A percentile compares a stretch with the other conserved stretches of the same genome.
Evolutionary conservation across 768 basidiomycete species (phyloP).

Genomic region (Hericium coralloides): DNA sequence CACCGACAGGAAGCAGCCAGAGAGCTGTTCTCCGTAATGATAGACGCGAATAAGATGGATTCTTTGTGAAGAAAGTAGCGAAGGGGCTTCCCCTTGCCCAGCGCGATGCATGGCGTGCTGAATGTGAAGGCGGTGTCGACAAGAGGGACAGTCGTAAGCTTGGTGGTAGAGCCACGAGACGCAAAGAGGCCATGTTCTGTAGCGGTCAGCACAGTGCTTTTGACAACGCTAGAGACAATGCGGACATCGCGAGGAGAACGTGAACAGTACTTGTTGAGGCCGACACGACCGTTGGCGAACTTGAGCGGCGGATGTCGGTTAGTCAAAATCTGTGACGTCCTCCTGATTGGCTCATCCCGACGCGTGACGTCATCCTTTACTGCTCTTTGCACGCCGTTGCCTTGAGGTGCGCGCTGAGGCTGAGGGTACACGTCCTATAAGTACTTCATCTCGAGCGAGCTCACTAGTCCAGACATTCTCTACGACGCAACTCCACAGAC

Average conservation of each 20-base stretch:
- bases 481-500: neutral
- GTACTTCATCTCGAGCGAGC: too few species aligned
- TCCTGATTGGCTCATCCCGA: neutral
- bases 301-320: neutral
- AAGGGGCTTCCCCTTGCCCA: conserved; percentile 17
- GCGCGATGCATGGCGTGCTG: conserved; percentile 21
- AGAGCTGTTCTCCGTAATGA: conserved; percentile 23
- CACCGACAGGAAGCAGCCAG: conserved; percentile 51
- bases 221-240: neutral
- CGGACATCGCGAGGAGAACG: conserved; percentile 4
- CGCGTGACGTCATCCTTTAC: neutral
- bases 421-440: too few species aligned
- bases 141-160: conserved; percentile 20
- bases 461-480: neutral
- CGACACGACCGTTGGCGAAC: neutral
- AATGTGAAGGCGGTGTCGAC: conserved; percentile 1
- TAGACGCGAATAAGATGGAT: conserved; percentile 21
- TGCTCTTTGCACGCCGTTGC: too few species aligned
- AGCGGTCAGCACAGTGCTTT: too few species aligned
- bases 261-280: neutral
- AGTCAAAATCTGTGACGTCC: neutral
- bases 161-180: conserved; percentile 18
- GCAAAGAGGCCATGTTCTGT: conserved; percentile 15
- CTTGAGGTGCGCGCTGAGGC: too few species aligned
- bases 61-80: conserved; percentile 27